Percentiles rank a stretch among this genome's conserved stretches.
Evolutionary conservation across 192 early-diverging fungal species (phyloP).

Genomic region (Neocallimastix lanati): DNA sequence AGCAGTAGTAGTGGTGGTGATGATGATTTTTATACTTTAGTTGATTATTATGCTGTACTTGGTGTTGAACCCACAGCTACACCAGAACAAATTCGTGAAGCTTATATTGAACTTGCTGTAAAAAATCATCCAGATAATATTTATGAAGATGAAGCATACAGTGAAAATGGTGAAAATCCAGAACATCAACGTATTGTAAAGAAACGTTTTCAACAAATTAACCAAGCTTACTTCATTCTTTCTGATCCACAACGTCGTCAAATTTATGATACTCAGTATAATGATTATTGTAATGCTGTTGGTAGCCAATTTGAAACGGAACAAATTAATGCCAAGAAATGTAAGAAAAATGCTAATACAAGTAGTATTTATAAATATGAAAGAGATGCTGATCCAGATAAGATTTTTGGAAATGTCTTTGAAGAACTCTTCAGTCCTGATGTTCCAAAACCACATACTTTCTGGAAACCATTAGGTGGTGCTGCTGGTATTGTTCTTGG

Average conservation of each 20-base stretch:
- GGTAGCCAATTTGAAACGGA: background rate
- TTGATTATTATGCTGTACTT: slow-evolving; percentile 50
- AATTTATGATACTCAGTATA: background rate
- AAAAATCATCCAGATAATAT: background rate
- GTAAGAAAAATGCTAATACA: background rate
- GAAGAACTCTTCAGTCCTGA: slow-evolving; percentile 56
- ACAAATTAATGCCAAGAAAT: background rate
- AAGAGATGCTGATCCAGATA: slow-evolving; percentile 26
- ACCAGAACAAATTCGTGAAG: slow-evolving; percentile 50
- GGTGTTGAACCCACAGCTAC: slow-evolving; percentile 38
- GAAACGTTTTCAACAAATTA: background rate
- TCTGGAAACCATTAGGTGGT: slow-evolving; percentile 48
- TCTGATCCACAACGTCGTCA: background rate
- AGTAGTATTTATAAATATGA: background rate
- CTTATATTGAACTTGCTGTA: slow-evolving; percentile 18
- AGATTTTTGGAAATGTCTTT: slow-evolving; percentile 62
- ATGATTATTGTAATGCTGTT: background rate
- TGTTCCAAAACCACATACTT: slow-evolving; percentile 31
- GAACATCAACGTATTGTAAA: background rate
- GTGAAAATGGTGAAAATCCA: background rate
- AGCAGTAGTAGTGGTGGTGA: background rate
- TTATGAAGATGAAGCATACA: background rate
- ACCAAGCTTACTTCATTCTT: background rate
- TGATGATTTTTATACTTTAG: slow-evolving; percentile 4
- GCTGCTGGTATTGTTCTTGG: slow-evolving; percentile 54